Conservation (phyloP, 78 protist species). For the Dictyostelium intermedium region DNA sequence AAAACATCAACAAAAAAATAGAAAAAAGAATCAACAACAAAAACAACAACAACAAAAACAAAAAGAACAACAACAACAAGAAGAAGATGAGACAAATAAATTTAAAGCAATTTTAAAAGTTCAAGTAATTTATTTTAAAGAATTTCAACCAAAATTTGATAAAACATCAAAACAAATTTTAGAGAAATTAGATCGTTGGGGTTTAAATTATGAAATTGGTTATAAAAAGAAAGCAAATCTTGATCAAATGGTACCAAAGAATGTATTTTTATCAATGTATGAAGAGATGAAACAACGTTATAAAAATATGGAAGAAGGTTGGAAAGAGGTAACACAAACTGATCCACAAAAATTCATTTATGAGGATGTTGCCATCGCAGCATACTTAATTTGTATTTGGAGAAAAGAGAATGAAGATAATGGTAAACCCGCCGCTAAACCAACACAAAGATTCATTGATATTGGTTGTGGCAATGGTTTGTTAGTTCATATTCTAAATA, state of each 20-base stretch:
- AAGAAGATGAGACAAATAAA: neutral
- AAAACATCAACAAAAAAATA: neutral
- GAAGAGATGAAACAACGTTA: conserved; percentile 56
- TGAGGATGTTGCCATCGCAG: conserved; percentile 85
- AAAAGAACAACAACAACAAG: neutral
- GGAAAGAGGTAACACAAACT: conserved; percentile 66
- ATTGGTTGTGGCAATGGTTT: conserved; percentile 91
- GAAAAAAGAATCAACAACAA: conserved; percentile 13
- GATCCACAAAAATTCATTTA: conserved; percentile 84
- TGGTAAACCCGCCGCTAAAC: neutral
- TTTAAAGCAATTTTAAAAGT: neutral
- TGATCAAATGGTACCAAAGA: conserved; percentile 69
- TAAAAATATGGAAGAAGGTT: conserved; percentile 21
- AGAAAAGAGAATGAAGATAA: neutral
- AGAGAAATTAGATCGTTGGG: conserved; percentile 68
- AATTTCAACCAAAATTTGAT: conserved; percentile 14
- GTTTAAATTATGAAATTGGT: conserved; percentile 26
- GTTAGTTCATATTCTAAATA: conserved; percentile 59
- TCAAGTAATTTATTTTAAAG: conserved; percentile 13
- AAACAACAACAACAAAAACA: neutral
- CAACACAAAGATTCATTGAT: conserved; percentile 78
- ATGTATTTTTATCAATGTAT: conserved; percentile 31
- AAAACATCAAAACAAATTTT: neutral
- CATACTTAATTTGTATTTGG: conserved; percentile 78
- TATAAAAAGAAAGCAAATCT: conserved; percentile 61